A percentile compares a stretch with the other conserved stretches of the same genome.
Conservation (phyloP, 2,329 filamentous ascomycete genomes). For the Myriosclerotinia duriaeana region DNA sequence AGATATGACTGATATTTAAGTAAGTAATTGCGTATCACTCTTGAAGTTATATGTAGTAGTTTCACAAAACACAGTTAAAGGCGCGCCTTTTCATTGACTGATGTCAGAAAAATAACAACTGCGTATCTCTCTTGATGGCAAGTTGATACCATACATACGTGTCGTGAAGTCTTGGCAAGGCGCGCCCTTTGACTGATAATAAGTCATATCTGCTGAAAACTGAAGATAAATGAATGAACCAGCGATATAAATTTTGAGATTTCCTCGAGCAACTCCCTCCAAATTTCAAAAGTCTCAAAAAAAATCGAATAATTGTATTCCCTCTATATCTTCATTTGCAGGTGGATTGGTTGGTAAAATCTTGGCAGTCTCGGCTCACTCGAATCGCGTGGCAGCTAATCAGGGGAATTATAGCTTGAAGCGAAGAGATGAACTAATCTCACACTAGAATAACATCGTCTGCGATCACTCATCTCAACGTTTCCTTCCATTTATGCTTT, state of each 20-base stretch:
- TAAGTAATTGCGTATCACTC: background rate
- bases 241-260: background rate
- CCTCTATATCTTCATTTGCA: slow-evolving; percentile 2
- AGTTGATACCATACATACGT: background rate
- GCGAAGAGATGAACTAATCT: slow-evolving; percentile 1
- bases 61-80: background rate
- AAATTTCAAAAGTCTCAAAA: background rate
- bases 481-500: background rate
- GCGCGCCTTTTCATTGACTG: background rate
- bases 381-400: background rate
- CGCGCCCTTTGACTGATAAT: background rate
- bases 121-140: background rate
- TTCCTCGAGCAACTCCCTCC: background rate
- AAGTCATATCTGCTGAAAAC: background rate
- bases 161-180: background rate
- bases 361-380: background rate
- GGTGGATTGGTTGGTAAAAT: background rate
- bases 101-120: background rate
- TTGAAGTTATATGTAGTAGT: background rate
- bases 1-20: background rate
- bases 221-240: background rate
- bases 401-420: background rate
- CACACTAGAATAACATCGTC: background rate
- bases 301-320: too few species aligned
- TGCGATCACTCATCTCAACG: background rate